Evolutionary conservation across 257 asterid species (phyloP).

Genomic region (Ballota nigra): DNA sequence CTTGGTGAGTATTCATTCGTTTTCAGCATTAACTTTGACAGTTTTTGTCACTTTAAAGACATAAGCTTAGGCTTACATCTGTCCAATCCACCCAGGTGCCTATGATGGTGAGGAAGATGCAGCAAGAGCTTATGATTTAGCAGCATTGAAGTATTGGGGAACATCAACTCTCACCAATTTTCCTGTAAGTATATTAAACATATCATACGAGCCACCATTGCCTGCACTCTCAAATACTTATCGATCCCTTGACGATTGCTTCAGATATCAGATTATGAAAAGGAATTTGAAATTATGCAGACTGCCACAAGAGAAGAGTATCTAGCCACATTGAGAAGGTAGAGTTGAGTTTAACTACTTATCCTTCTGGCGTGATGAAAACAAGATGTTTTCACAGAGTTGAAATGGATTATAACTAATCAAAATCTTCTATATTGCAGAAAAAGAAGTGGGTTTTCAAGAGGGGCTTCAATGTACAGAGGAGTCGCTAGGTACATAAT

Average conservation of each 20-base stretch:
- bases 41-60: not conserved
- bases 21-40: not conserved
- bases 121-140: slow-evolving; percentile 57
- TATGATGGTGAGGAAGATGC: slow-evolving; percentile 58
- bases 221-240: not conserved
- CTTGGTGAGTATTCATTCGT: slow-evolving; percentile 31
- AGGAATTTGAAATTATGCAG: slow-evolving; percentile 39
- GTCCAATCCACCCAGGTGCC: slow-evolving; percentile 36
- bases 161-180: slow-evolving; percentile 46
- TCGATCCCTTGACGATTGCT: slow-evolving; percentile 6
- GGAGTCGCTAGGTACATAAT: slow-evolving; percentile 40
- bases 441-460: slow-evolving; percentile 54
- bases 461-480: slow-evolving; percentile 54
- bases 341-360: not conserved
- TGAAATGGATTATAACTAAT: slow-evolving; percentile 8
- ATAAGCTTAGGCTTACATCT: not conserved
- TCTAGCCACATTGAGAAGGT: slow-evolving; percentile 49
- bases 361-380: not conserved
- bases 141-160: slow-evolving; percentile 60
- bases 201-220: not conserved
- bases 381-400: not conserved
- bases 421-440: slow-evolving; percentile 20
- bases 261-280: slow-evolving; percentile 36
- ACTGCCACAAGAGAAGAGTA: slow-evolving; percentile 45
- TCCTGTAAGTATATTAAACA: slow-evolving; percentile 27